Base-by-base conservation (phyloP, 768 basidiomycete species). In the Suillus spraguei region DNA sequence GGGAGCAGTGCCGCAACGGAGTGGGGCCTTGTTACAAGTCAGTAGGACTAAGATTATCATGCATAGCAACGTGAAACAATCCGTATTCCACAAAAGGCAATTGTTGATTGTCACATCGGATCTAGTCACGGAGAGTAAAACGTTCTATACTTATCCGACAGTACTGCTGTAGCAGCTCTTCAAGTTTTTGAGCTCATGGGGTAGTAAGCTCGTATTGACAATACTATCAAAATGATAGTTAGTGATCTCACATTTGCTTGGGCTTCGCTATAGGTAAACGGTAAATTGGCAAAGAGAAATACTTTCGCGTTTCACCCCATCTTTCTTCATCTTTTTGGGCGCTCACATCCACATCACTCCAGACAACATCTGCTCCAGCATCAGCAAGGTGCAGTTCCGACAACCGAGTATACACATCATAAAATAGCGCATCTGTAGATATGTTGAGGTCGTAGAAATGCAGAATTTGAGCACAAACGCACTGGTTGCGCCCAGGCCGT, bases 401-500 rank as follows among this genome's bases (percentile, higher is more conserved):
- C 5, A 99, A 81, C 64, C 82, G 86, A 0, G 91, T 93, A 71
- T 94, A 97, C 9, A 98, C 92, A 69, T 97, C 94, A 74, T 97
- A 95, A 71, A 96, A 95, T 9, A 90, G 79, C 0, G 88, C 81
- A 78, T 96, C 95, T 70, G n/a, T 38, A 41, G 28, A 50, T 64
- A 38, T 56, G 39, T 32, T 24, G 8, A 46, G 53, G 65, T 24
- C 20, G 5, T 8, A 22, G 33, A 22, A 32, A 24, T 7, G 41
- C 20, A 46, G 65, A 42, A 61, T 32, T 20, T 11, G 6, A 39
- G 53, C 42, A 56, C 46, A 41, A 28, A 78, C 89, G 73, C 71
- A 91, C 94, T 95, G 9, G 95, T 98, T 36, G 96, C 97, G 17
- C 94, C 97, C 10, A 99, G 84, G 14, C 97, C 97, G 71, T 99